Evolutionary conservation across 352 stramenopile genomes (phyloP).

Genomic region (Globisporangium canariense): DNA sequence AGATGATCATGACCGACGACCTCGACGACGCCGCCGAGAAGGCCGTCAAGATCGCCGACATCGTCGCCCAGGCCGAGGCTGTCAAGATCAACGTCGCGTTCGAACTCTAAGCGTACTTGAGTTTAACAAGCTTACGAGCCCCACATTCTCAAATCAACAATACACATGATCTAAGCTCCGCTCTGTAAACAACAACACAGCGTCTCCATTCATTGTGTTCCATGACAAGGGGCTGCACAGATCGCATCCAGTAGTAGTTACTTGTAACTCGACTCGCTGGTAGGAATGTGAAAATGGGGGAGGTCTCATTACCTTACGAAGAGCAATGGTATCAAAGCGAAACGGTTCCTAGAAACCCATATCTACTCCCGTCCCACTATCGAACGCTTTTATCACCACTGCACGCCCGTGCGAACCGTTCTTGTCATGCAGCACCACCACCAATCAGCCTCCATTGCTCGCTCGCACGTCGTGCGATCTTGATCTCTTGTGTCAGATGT

Average conservation of each 20-base stretch:
- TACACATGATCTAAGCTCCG: slow-evolving; percentile 17
- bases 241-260: no score
- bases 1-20: slow-evolving; percentile 94
- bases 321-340: no score
- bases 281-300: no score
- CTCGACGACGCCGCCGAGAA: slow-evolving; percentile 95
- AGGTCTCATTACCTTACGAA: no score
- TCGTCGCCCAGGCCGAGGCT: slow-evolving; percentile 69
- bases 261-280: no score
- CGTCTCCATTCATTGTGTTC: no score
- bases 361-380: background rate
- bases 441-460: no score
- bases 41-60: slow-evolving; percentile 91
- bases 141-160: slow-evolving; percentile 2
- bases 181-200: background rate
- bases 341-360: no score
- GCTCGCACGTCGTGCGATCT: background rate
- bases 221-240: no score
- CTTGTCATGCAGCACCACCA: no score
- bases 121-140: slow-evolving; percentile 17
- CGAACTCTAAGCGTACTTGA: slow-evolving; percentile 41
- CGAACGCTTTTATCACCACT: no score
- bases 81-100: slow-evolving; percentile 75
- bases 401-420: no score
- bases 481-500: background rate